A percentile compares a stretch with the other conserved stretches of the same genome.
These are phyloP conservation scores for Sphaerulina vaccinii DNA, from an alignment of 2,329 filamentous ascomycete genomes.

Conservation along the genomic window DNA sequence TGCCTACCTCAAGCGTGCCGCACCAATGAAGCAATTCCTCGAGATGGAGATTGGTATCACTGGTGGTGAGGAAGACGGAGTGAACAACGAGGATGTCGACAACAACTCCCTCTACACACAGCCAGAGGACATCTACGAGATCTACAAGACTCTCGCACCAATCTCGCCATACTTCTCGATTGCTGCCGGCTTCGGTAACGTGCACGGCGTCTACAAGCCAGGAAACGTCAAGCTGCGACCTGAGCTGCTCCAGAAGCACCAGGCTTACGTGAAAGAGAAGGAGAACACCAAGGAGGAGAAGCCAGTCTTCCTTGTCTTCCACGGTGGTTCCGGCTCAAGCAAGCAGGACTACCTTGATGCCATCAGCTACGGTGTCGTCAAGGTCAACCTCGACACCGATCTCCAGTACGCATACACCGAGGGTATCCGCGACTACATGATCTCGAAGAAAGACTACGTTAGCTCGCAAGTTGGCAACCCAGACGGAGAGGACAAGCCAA, in stretches of 20 bases:
- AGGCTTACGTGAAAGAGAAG: conserved; percentile 83
- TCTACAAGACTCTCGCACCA: conserved; percentile 79
- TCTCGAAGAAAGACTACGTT: conserved; percentile 94
- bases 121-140: conserved; percentile 90
- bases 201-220: conserved; percentile 98
- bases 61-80: conserved; percentile 94
- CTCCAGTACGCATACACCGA: conserved; percentile 91
- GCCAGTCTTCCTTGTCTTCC: conserved; percentile 99
- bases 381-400: conserved; percentile 99
- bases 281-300: conserved; percentile 70
- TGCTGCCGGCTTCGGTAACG: conserved; percentile 96
- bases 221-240: conserved; percentile 97
- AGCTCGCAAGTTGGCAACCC: conserved; percentile 87
- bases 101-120: conserved; percentile 98
- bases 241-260: conserved; percentile 94
- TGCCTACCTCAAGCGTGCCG: conserved; percentile 88
- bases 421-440: conserved; percentile 91
- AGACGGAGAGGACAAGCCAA: conserved; percentile 93
- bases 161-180: conserved; percentile 98
- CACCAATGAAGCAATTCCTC: conserved; percentile 97
- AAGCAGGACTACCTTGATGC: conserved; percentile 89
- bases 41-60: conserved; percentile 99
- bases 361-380: conserved; percentile 92
- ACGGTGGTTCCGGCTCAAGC: conserved; percentile 89
- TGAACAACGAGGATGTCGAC: conserved; percentile 97